A percentile compares a stretch with the other conserved stretches of the same genome.
Evolutionary conservation across 768 basidiomycete genomes (phyloP).

Genomic region (Vararia minispora): DNA sequence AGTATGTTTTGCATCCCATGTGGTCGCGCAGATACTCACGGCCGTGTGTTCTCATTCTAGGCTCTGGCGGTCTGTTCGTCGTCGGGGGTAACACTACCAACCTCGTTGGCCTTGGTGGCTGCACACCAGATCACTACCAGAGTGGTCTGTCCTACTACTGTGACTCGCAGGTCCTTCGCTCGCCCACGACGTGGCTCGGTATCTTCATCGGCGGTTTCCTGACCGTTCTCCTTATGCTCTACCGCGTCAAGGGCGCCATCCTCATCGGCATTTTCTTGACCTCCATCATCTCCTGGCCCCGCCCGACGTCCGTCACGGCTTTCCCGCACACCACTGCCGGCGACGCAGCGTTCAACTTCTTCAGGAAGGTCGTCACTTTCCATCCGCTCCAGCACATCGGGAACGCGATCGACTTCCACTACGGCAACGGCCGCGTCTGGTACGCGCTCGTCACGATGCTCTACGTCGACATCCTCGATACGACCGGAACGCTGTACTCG

Average conservation of each 20-base stretch:
- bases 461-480: slow-evolving; percentile 72
- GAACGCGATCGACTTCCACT: slow-evolving; percentile 41
- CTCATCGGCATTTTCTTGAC: slow-evolving; percentile 76
- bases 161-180: slow-evolving; percentile 48
- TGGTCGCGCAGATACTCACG: neutral
- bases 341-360: slow-evolving; percentile 68
- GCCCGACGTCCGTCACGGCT: slow-evolving; percentile 68
- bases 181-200: slow-evolving; percentile 81
- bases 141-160: slow-evolving; percentile 48
- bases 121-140: slow-evolving; percentile 37
- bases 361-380: slow-evolving; percentile 77
- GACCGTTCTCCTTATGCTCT: slow-evolving; percentile 73
- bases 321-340: slow-evolving; percentile 67
- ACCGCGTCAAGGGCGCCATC: slow-evolving; percentile 75
- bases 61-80: slow-evolving; percentile 56
- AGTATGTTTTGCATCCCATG: slow-evolving; percentile 27
- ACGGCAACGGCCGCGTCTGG: slow-evolving; percentile 63
- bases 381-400: slow-evolving; percentile 49
- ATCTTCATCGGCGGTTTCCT: slow-evolving; percentile 75
- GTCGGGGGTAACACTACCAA: slow-evolving; percentile 65
- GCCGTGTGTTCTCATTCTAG: slow-evolving; percentile 21
- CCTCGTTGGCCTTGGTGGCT: slow-evolving; percentile 70
- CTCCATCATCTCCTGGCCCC: slow-evolving; percentile 83
- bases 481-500: slow-evolving; percentile 69
- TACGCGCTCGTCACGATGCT: slow-evolving; percentile 84